Conservation (phyloP, 2,329 filamentous ascomycete genomes). For the Aspergillus brunneoviolaceus region DNA sequence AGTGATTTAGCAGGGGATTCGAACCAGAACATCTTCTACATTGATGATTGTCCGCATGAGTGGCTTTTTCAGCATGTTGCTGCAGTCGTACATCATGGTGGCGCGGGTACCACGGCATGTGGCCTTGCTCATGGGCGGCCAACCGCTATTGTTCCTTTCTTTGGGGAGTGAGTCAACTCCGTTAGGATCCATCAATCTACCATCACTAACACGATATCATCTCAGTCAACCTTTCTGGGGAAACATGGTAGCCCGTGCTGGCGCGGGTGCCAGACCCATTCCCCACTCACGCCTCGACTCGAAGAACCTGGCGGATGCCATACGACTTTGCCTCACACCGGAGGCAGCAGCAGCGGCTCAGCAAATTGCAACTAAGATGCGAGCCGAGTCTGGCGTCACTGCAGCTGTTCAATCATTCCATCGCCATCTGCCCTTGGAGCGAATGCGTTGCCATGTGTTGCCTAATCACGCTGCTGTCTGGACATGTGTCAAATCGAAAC, state of each 20-base stretch:
- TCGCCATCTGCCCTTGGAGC: slow-evolving; percentile 28
- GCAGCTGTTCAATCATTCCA: slow-evolving; percentile 49
- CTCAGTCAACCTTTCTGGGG: slow-evolving; percentile 55
- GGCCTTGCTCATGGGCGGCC: slow-evolving; percentile 54
- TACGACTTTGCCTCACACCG: slow-evolving; percentile 44
- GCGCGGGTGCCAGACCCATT: slow-evolving; percentile 52
- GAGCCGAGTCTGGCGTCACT: slow-evolving; percentile 43
- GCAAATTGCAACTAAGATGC: slow-evolving; percentile 41
- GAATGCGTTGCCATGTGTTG: slow-evolving; percentile 27
- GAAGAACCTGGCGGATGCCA: slow-evolving; percentile 47
- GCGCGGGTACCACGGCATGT: slow-evolving; percentile 59
- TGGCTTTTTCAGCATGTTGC: slow-evolving; percentile 59
- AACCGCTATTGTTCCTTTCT: slow-evolving; percentile 58
- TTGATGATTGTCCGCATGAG: slow-evolving; percentile 58
- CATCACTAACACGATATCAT: neutral
- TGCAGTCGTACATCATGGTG: slow-evolving; percentile 59
- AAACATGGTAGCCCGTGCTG: slow-evolving; percentile 50
- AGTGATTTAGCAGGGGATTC: slow-evolving; percentile 45
- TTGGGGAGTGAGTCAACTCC: slow-evolving; percentile 47
- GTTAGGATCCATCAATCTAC: neutral
- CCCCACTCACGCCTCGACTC: slow-evolving; percentile 48
- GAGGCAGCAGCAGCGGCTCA: slow-evolving; percentile 39
- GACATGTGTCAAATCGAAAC: slow-evolving; percentile 19
- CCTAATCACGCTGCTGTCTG: slow-evolving; percentile 31
- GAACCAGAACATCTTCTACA: slow-evolving; percentile 45